A percentile compares a stretch with the other conserved stretches of the same genome.
Evolutionary conservation across 176 grass and related monocot species (phyloP).

Genomic region (Oryza glumipatula): DNA sequence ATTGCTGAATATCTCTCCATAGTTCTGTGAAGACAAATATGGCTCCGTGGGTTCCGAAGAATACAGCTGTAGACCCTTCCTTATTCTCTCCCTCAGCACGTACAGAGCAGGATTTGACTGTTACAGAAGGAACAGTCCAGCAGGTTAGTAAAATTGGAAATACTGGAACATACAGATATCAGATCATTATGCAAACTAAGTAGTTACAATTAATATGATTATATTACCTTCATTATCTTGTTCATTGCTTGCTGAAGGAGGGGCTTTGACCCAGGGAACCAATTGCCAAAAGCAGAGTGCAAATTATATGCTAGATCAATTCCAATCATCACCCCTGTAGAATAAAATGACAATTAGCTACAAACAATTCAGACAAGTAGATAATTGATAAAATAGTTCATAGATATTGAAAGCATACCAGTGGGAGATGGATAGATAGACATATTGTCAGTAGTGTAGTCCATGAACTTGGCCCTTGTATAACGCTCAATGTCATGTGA

Average conservation of each 20-base stretch:
- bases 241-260: slow-evolving; percentile 97
- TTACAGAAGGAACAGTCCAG: slow-evolving; percentile 27
- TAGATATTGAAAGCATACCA: slow-evolving; percentile 54
- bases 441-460: slow-evolving; percentile 99
- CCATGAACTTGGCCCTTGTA: slow-evolving; percentile 98
- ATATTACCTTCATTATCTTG: slow-evolving; percentile 99
- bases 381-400: slow-evolving; percentile 6
- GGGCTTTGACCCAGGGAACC: slow-evolving; percentile 98
- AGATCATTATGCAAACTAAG: background rate
- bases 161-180: background rate
- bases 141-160: background rate
- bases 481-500: slow-evolving; percentile 99
- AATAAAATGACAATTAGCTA: slow-evolving; percentile 39
- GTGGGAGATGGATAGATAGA: slow-evolving; percentile 99
- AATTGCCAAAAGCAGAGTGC: slow-evolving; percentile 94
- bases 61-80: slow-evolving; percentile 96
- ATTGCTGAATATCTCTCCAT: slow-evolving; percentile 99
- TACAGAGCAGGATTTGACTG: slow-evolving; percentile 99
- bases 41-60: slow-evolving; percentile 99
- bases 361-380: slow-evolving; percentile 4
- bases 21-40: slow-evolving; percentile 97
- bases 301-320: slow-evolving; percentile 95
- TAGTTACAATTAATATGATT: slow-evolving; percentile 12
- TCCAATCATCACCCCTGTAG: slow-evolving; percentile 96
- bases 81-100: slow-evolving; percentile 91